Evolutionary conservation across 331 rosid species (phyloP).

Genomic region (Acacia concinna): DNA sequence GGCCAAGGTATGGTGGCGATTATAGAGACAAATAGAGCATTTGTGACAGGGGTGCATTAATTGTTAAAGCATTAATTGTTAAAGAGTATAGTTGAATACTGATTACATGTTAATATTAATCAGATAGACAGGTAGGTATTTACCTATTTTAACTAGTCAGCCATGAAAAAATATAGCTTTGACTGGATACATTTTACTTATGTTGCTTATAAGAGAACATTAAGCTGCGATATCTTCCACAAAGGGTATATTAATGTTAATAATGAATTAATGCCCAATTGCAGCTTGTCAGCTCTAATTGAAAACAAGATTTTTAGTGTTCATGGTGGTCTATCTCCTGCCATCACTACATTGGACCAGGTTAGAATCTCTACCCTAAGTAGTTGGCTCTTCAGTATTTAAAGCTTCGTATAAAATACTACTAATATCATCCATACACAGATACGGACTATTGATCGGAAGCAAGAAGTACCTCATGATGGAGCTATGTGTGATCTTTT

Average conservation of each 20-base stretch:
- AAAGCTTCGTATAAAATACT: conserved; percentile 2
- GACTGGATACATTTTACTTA: conserved; percentile 17
- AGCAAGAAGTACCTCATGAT: conserved; percentile 99
- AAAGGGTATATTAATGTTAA: conserved; percentile 27
- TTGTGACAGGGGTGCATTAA: background rate
- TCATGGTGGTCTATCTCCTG: conserved; percentile 99
- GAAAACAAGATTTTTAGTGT: conserved; percentile 94
- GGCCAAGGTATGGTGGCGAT: background rate
- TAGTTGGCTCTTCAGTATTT: conserved; percentile 18
- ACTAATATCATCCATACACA: conserved; percentile 30
- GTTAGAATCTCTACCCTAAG: conserved; percentile 39
- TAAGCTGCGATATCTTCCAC: conserved; percentile 15
- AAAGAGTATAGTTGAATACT: background rate
- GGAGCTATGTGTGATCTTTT: conserved; percentile 99
- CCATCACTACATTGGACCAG: conserved; percentile 93
- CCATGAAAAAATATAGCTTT: background rate
- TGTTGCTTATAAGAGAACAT: conserved; percentile 27
- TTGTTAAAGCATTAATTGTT: background rate
- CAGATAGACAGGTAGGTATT: background rate
- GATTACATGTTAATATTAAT: background rate
- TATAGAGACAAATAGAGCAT: background rate
- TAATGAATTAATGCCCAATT: conserved; percentile 15
- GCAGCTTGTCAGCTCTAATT: conserved; percentile 92
- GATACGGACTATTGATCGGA: conserved; percentile 93
- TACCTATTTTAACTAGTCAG: background rate